Base-by-base conservation (phyloP, 1,284 basidiomycete species). In the Ustilago bromivora region DNA sequence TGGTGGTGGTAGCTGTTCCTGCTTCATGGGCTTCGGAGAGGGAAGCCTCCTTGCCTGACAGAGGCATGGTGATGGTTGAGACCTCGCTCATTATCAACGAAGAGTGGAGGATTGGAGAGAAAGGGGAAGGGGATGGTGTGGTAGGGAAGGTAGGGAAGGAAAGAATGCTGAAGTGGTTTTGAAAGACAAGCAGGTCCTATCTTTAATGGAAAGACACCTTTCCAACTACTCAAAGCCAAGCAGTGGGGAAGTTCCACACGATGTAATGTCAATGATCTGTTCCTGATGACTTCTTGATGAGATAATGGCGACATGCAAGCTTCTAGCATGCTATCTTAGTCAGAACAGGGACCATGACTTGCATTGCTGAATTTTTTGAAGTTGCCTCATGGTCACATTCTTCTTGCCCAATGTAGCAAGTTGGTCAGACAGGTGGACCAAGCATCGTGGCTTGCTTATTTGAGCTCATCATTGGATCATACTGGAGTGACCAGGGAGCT, bases 11-110 rank as follows among this genome's bases (percentile, higher is more conserved):
- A 38, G 46, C 51, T 28, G 19, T 51, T 40, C 49, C 49, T 1
- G 55, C 36, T 62, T 71, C 69, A 46, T 71, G 63, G 1, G 59
- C 51, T n/a, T 71, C 63, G 1, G 63, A 66, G 19, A 61, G 12
- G 23, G 69, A 71, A 10, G 38, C 55, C 15, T 56, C 38, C 58
- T 66, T 66, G 56, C 57, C 63, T 4, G 57, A 36, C 12, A 63
- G 69, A 34, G 62, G 62, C 15, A 63, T 54, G 28, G 56, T 13
- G 43, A 56, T 66, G 28, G 58, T 15, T 2, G 59, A 35, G 3
- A 49, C 59, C 35, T 71, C 69, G 56, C 69, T 71, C 69, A 71
- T 71, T 41, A 49, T 15, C 8, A 51, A 13, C 15, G 3, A 11
- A 15, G 28, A 32, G n/a, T 17, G 12, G n/a, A 8, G 10, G 34